Evolutionary conservation across 31 red algal genomes (phyloP).

Genomic region (Bonnemaisonia californica): DNA sequence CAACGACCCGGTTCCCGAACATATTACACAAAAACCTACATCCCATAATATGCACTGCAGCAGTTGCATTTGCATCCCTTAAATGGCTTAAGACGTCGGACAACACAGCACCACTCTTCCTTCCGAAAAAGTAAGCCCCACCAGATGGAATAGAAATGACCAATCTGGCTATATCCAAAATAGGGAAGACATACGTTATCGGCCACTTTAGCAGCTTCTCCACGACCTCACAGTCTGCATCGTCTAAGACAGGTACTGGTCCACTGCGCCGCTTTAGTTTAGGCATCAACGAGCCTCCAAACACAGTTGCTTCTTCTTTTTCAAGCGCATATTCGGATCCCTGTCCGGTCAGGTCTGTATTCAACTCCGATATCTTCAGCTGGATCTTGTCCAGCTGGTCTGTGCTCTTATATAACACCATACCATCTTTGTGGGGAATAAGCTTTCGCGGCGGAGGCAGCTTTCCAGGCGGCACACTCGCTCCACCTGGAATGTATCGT

Average conservation of each 20-base stretch:
- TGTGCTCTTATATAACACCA: constrained; percentile 56
- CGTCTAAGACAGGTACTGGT: constrained; percentile 42
- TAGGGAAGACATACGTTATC: constrained; percentile 62
- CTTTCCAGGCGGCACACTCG: constrained; percentile 12
- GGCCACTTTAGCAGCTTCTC: constrained; percentile 81
- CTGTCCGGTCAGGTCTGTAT: constrained; percentile 45
- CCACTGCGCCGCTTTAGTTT: constrained; percentile 55
- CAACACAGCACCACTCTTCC: constrained; percentile 60
- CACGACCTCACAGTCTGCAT: constrained; percentile 64
- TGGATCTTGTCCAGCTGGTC: constrained; percentile 84
- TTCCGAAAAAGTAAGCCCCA: constrained; percentile 78
- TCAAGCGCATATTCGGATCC: constrained; percentile 28
- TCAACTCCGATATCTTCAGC: constrained; percentile 61
- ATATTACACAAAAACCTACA: constrained; percentile 84
- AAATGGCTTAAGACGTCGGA: constrained; percentile 65
- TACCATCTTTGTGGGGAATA: constrained; percentile 74
- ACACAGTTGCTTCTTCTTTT: constrained; percentile 53
- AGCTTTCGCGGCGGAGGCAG: constrained; percentile 72
- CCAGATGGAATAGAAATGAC: constrained; percentile 73
- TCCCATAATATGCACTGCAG: constrained; percentile 72
- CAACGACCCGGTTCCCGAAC: constrained; percentile 73
- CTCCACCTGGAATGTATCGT: constrained; percentile 47
- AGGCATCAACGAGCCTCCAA: constrained; percentile 64
- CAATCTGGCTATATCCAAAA: constrained; percentile 72
- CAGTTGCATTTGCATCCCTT: constrained; percentile 31